phyloP scores from a whole-genome alignment of 1,139 yeast species.

The Geotrichum restrictum region DNA sequence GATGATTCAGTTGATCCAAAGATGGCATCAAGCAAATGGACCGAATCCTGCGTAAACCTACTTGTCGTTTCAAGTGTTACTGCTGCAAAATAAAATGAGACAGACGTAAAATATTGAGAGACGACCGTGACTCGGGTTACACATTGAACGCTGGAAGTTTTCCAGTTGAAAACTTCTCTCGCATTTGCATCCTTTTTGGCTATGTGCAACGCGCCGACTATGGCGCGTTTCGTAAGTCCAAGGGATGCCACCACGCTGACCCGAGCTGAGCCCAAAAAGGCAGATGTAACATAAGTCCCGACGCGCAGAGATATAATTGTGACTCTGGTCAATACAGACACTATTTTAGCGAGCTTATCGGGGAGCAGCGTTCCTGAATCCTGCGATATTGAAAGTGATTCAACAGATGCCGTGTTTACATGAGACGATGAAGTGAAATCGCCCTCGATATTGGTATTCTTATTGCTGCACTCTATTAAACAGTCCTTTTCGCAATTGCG shows the following conservation, averaged over 20 bases:
- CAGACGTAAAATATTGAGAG: conserved; percentile 35
- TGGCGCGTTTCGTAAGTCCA: conserved; percentile 32
- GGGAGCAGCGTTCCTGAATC: conserved; percentile 32
- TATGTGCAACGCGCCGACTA: conserved; percentile 32
- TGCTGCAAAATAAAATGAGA: conserved; percentile 33
- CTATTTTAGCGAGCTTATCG: conserved; percentile 29
- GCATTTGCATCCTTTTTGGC: conserved; percentile 32
- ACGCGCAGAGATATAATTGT: conserved; percentile 32
- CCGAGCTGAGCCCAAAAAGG: conserved; percentile 33
- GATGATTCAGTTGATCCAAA: conserved; percentile 39
- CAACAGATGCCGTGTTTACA: background rate
- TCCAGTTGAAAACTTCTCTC: conserved; percentile 26
- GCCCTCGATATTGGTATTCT: too few species aligned
- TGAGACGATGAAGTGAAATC: too few species aligned
- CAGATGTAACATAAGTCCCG: conserved; percentile 32
- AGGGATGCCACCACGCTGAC: conserved; percentile 32
- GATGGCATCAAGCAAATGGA: conserved; percentile 35
- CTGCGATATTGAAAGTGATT: conserved; percentile 17
- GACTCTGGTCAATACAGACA: conserved; percentile 31
- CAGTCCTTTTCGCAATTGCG: too few species aligned
- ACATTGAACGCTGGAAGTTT: conserved; percentile 24
- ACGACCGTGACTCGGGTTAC: conserved; percentile 32
- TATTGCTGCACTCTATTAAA: too few species aligned
- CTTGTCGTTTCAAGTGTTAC: conserved; percentile 30
- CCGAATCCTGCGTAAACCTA: conserved; percentile 33